Evolutionary conservation across 352 stramenopile genomes (phyloP).

Genomic region (Saprolegnia parasitica): DNA sequence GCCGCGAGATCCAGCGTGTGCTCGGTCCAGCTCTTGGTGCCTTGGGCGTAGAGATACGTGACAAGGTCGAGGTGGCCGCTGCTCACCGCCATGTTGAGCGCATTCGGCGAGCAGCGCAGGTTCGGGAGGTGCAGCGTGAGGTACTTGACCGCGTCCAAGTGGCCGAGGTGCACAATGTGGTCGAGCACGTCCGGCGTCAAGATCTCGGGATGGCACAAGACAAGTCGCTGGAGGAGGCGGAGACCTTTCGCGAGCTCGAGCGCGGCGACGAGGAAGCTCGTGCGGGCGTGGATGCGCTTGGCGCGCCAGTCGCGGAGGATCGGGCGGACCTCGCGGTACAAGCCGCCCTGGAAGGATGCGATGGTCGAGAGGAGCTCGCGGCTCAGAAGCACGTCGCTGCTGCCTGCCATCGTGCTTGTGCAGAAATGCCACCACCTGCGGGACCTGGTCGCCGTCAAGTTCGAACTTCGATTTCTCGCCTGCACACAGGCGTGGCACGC

Average conservation of each 20-base stretch:
- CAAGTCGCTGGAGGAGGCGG: not conserved
- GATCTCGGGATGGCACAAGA: not conserved
- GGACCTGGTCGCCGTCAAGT: not conserved
- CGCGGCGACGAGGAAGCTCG: not conserved
- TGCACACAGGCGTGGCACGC: no score
- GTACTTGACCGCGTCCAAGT: not conserved
- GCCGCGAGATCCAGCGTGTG: not conserved
- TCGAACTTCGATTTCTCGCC: not conserved
- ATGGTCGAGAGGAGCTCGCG: not conserved
- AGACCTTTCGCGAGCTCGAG: not conserved
- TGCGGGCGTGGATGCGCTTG: not conserved
- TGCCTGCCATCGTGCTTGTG: not conserved
- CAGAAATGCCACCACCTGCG: not conserved
- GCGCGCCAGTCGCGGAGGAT: not conserved
- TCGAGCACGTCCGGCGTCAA: not conserved
- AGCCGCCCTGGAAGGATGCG: not conserved
- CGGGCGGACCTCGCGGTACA: not conserved
- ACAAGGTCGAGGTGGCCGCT: not conserved
- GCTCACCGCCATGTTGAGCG: constrained; percentile 4
- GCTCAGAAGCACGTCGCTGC: not conserved
- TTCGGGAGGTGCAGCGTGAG: not conserved
- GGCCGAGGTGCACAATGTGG: not conserved
- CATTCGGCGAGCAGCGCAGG: not conserved
- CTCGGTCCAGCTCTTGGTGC: not conserved
- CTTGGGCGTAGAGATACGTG: not conserved